phyloP scores from a whole-genome alignment of 2,329 filamentous ascomycete genomes.

The Dothidotthia symphoricarpi region DNA sequence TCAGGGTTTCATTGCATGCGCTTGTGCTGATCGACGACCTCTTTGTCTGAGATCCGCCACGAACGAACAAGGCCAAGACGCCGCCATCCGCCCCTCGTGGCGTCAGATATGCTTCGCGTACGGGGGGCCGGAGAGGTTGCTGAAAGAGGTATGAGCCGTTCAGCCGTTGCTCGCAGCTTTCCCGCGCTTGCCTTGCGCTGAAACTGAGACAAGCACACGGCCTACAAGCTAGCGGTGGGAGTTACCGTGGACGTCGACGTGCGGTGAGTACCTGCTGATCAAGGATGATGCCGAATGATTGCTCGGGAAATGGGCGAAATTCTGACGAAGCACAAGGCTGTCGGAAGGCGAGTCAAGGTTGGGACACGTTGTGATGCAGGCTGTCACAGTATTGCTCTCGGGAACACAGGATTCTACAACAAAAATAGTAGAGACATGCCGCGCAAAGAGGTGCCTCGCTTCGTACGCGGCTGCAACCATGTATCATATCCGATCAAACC shows the following conservation, averaged over 20 bases:
- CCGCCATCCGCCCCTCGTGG: conserved; percentile 38
- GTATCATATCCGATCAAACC: conserved; percentile 12
- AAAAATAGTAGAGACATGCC: conserved; percentile 3
- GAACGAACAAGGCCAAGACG: conserved; percentile 39
- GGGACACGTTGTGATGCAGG: conserved; percentile 2
- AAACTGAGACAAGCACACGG: conserved; percentile 31
- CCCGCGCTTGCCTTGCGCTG: conserved; percentile 38
- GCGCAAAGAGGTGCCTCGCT: conserved; percentile 13
- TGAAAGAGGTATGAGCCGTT: conserved; percentile 30
- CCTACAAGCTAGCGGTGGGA: conserved; percentile 21
- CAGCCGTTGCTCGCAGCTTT: conserved; percentile 23
- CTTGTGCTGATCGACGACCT: conserved; percentile 44
- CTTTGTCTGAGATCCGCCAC: conserved; percentile 38
- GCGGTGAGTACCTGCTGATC: conserved; percentile 17
- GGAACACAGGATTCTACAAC: background rate
- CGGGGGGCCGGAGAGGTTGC: conserved; percentile 30
- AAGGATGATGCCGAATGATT: no score
- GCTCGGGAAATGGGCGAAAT: background rate
- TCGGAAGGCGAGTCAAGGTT: conserved; percentile 15
- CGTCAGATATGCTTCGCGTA: conserved; percentile 31
- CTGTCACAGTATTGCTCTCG: no score
- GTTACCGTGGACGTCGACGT: conserved; percentile 18
- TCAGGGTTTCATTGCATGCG: conserved; percentile 42
- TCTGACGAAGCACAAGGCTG: conserved; percentile 3
- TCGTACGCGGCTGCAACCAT: conserved; percentile 23